Percentiles rank a stretch among this genome's conserved stretches.
These are phyloP conservation scores for Myxozyma sirexii DNA, from an alignment of 805 yeast species.

Conservation along the genomic window DNA sequence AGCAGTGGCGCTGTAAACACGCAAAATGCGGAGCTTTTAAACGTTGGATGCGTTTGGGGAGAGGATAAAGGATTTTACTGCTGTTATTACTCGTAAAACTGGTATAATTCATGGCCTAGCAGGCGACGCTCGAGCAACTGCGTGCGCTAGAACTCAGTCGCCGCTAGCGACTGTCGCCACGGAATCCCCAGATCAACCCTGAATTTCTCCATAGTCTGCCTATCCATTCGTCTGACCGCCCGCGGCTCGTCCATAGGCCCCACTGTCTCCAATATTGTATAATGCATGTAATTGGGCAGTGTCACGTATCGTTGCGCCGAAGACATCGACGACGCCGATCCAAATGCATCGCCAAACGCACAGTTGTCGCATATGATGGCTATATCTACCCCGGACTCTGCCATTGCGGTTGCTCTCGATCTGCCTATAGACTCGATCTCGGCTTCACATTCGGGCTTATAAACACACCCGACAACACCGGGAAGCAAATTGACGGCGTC, in stretches of 20 bases:
- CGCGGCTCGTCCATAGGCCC: constrained; percentile 19
- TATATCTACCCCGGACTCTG: constrained; percentile 12
- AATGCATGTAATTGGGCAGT: constrained; percentile 14
- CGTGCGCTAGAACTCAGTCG: background rate
- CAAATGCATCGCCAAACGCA: constrained; percentile 13
- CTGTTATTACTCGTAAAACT: too few relatives aligned
- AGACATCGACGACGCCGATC: constrained; percentile 1
- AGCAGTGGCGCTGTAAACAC: background rate
- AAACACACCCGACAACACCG: background rate
- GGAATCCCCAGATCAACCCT: constrained; percentile 16
- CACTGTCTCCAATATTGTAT: constrained; percentile 18
- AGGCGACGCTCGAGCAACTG: too few relatives aligned
- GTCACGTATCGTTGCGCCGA: constrained; percentile 10
- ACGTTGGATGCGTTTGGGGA: background rate
- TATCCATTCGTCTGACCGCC: constrained; percentile 9
- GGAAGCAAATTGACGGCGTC: constrained; percentile 19
- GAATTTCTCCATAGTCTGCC: constrained; percentile 8
- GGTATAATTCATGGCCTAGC: too few relatives aligned
- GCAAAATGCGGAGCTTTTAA: too few relatives aligned
- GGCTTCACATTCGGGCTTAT: background rate
- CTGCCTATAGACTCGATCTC: background rate
- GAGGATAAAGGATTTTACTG: too few relatives aligned
- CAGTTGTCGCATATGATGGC: constrained; percentile 13
- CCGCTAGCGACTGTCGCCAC: background rate
- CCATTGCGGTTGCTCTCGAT: background rate